Base-by-base conservation (phyloP, 2,329 filamentous ascomycete genomes). In the Pezicula carpinea region DNA sequence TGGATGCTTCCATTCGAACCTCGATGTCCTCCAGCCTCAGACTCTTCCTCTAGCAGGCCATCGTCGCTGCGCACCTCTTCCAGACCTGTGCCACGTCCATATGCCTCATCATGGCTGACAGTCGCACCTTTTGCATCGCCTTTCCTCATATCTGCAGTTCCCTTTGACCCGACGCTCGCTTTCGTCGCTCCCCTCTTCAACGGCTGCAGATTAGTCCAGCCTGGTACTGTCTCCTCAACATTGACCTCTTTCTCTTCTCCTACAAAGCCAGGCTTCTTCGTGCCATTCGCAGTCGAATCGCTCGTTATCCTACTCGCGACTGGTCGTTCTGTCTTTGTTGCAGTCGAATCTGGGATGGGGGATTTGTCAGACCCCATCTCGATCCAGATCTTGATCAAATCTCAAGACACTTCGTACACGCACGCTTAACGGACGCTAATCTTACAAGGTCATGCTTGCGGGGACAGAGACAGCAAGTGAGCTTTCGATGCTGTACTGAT, bases 11-110 rank as follows among this genome's bases (percentile, higher is more conserved):
- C 46, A 22, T 47, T 41, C 11, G 21, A 17, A 22, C 17, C 40
- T 29, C 43, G 44, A 22, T 18, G 31, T 39, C 40, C 43, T 19
- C 44, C 39, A 18, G 52, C 51, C 15, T 56, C 50, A 5, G n/a
- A n/a, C n/a, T 56, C 53, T 13, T 51, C 48, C 14, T 49, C 57
- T 8, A 63, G 35, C 32, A 61, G 52, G 32, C 57, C 59, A 49
- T 64, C 62, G 46, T 60, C 59, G 39, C 58, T 61, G 33, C 56
- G 54, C 36, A 64, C 43, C 23, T 61, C 53, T 32, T 52, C 39
- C 46, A 62, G 46, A 33, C 40, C 38, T 15, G 58, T 55, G 5
- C 59, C 29, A n/a, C 61, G 53, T 14, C 55, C 54, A 31, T 48
- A 17, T n/a, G 44, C 39, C 4, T 36, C 43, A 13, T 36, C 39